Base-by-base conservation (phyloP, 23 red algal genomes). In the Rhodosorus marinus region DNA sequence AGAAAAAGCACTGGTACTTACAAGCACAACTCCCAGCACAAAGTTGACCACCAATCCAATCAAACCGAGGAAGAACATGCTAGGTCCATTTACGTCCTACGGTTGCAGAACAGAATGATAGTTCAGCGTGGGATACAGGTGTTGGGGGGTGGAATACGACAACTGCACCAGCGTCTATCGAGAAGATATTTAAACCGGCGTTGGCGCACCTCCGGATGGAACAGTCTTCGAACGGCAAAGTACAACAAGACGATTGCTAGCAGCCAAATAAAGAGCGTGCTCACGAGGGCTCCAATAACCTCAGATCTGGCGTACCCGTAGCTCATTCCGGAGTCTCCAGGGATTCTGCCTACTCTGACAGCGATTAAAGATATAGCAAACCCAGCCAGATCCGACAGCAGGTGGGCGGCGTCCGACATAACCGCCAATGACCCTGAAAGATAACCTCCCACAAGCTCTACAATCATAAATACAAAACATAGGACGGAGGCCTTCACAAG, bases 371-470 rank as follows among this genome's bases (percentile, higher is more conserved):
- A 83, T 6, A 93, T 82, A 29, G 79, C 49, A 42, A 93, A 93
- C 29, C 76, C 72, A 31, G 86, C 86, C 35, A 93, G 69, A 35
- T 93, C 86, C 0, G 86, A 93, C 17, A 93, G 63, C 26, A 93
- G 74, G 49, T 93, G 86, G 20, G 73, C 68, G 6, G 86, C 86
- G 59, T 93, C 86, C 7, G 86, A 80, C 86, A 93, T 93, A 33
- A 93, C 72, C 27, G 86, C 86, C 1, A 93, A 40, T 1, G 86
- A 93, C 23, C 70, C 61, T 2, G 86, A 71, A 1, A 93, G 31
- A 35, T 83, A 75, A 22, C 86, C 86, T 8, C 86, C 86, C 5
- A 93, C 41, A 1, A 93, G 60, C 61, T 93, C 86, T 11, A 77
- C 65, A 42, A 81, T 19, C 60, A 93, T 82, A 31, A 93, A 93